Base-by-base conservation (phyloP, 2,329 filamentous ascomycete species). In the Aspergillus terreus region DNA sequence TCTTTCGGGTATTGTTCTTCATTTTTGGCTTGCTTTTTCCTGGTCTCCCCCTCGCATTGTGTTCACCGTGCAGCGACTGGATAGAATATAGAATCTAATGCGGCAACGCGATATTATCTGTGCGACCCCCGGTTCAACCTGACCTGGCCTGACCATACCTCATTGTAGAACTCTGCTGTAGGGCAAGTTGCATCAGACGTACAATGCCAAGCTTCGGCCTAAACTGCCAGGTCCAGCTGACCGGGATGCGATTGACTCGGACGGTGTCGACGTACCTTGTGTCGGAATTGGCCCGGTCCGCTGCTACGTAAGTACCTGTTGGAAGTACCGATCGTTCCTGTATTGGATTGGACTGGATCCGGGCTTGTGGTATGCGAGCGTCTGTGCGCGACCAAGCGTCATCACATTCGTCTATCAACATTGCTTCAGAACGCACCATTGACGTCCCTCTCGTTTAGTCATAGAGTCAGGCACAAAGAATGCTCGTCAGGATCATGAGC, bases 51-150 rank as follows among this genome's bases (percentile, higher is more conserved):
- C 25, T 46, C 15, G 15, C n/a, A 38, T 36, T 45, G 17, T 47
- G 35, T 47, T 48, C 15, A 21, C 32, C 30, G 27, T 23, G 33
- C 17, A 19, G 19, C n/a, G 17, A 38, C 33, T 41, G 44, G 27
- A 46, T 52, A 52, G 46, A 51, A 25, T 32, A 46, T 35, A 51
- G 38, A 47, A 51, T 44, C 35, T 21, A 17, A 49, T 35, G 50
- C 50, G 50, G 50, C 50, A 35, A 52, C 50, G 50, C 50, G 44
- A 25, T 30, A 47, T 32, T 43, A 21, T 21, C 11, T 38, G 35
- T 38, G 12, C 7, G 10, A 44, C 27, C 33, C 27, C 3, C 17
- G n/a, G 4, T 41, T 15, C 17, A 12, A 10, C 38, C n/a, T 41
- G 19, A 12, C 15, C 12, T 42, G 5, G 3, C 14, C 17, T 42